These are phyloP conservation scores for Yamadazyma ubonensis DNA, from an alignment of 805 yeast species.

Conservation along the genomic window DNA sequence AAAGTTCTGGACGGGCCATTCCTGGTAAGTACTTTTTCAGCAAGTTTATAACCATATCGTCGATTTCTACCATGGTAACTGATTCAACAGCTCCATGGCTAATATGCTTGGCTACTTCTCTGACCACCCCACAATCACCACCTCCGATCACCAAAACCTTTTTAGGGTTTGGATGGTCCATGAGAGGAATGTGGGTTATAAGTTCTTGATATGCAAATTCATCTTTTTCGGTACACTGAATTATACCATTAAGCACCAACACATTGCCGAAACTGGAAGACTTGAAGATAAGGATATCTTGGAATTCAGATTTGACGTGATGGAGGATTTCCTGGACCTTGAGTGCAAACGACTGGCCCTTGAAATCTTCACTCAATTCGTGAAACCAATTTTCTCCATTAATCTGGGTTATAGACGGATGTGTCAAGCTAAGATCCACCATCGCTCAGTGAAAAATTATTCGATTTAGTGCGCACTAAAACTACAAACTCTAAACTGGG, in stretches of 20 bases:
- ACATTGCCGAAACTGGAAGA: slow-evolving; percentile 82
- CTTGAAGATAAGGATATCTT: slow-evolving; percentile 78
- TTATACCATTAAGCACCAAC: slow-evolving; percentile 81
- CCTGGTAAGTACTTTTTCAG: slow-evolving; percentile 70
- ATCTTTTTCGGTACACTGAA: slow-evolving; percentile 89
- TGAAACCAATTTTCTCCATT: slow-evolving; percentile 65
- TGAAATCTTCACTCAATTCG: slow-evolving; percentile 73
- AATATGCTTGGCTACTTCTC: slow-evolving; percentile 79
- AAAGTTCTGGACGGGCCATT: slow-evolving; percentile 53
- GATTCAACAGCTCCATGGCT: slow-evolving; percentile 51
- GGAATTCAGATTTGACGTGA: slow-evolving; percentile 67
- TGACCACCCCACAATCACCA: slow-evolving; percentile 92
- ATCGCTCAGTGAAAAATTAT: not conserved
- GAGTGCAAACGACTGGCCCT: slow-evolving; percentile 81
- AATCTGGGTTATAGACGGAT: slow-evolving; percentile 26
- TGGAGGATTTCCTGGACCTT: slow-evolving; percentile 64
- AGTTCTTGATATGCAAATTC: slow-evolving; percentile 93
- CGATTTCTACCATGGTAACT: slow-evolving; percentile 85
- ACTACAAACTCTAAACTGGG: no score
- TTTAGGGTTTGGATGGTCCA: slow-evolving; percentile 73
- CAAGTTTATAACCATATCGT: slow-evolving; percentile 73
- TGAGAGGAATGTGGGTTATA: slow-evolving; percentile 80
- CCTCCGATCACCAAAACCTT: slow-evolving; percentile 89
- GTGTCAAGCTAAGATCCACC: slow-evolving; percentile 23
- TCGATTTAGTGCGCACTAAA: not conserved